phyloP scores from a whole-genome alignment of 2,329 filamentous ascomycete species.

The Colletotrichum aenigma region DNA sequence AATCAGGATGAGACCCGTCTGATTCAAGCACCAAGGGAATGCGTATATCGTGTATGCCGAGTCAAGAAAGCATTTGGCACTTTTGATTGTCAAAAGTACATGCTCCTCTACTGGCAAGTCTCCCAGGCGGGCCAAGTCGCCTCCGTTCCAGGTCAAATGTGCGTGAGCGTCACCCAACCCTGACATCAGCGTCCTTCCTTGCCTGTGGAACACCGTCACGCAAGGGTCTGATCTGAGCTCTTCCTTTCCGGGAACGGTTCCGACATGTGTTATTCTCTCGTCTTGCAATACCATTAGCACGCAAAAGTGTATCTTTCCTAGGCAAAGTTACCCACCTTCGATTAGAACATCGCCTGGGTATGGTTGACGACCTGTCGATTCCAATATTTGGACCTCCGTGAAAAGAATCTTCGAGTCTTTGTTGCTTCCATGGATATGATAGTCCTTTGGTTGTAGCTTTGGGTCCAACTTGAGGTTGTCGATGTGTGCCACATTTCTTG shows the following conservation, averaged over 20 bases:
- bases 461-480: background rate
- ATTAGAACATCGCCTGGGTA: background rate
- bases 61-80: background rate
- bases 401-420: background rate
- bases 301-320: fast-evolving
- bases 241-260: background rate
- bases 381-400: background rate
- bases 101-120: background rate
- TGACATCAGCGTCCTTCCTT: background rate
- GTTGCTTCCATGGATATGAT: background rate
- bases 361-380: background rate
- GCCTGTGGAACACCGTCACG: background rate
- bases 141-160: background rate
- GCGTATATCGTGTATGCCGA: background rate
- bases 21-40: fast-evolving
- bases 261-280: background rate
- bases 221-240: background rate
- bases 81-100: background rate
- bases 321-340: background rate
- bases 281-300: background rate
- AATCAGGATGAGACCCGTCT: background rate
- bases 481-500: background rate
- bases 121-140: background rate
- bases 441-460: background rate
- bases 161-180: background rate